phyloP scores from a whole-genome alignment of 2,329 filamentous ascomycete species.

The Neonectria magnoliae region DNA sequence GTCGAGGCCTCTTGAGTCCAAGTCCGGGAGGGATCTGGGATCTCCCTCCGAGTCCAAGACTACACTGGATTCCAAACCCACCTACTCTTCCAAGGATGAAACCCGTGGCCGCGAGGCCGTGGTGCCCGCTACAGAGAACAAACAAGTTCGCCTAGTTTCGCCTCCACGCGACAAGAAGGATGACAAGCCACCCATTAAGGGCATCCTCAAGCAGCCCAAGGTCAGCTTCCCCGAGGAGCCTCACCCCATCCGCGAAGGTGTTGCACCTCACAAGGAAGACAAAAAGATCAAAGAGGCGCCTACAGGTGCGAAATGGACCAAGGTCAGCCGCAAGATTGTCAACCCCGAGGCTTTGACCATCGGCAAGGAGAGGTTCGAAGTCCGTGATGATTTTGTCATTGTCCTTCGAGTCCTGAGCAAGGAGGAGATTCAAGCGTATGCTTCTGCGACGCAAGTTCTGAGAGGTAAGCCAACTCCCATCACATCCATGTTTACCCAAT shows the following conservation, averaged over 20 bases:
- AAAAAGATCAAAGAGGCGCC: conserved; percentile 77
- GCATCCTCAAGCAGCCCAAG: conserved; percentile 86
- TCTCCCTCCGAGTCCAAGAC: conserved; percentile 30
- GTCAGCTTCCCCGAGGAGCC: conserved; percentile 87
- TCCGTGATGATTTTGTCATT: conserved; percentile 93
- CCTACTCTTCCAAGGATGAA: conserved; percentile 43
- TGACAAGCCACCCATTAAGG: conserved; percentile 78
- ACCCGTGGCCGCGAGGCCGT: conserved; percentile 55
- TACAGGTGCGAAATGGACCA: conserved; percentile 87
- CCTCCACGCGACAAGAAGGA: conserved; percentile 73
- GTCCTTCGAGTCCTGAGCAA: conserved; percentile 87
- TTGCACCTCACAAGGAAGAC: conserved; percentile 91
- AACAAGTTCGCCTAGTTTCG: conserved; percentile 74
- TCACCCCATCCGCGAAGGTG: conserved; percentile 85
- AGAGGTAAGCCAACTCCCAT: conserved; percentile 67
- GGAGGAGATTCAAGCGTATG: conserved; percentile 90
- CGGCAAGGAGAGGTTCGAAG: conserved; percentile 91
- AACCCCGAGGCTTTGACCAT: conserved; percentile 88
- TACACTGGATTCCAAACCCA: conserved; percentile 26
- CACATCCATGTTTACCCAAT: neutral
- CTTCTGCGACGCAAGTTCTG: conserved; percentile 81
- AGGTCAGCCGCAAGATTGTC: conserved; percentile 87
- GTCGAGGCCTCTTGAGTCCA: conserved; percentile 8
- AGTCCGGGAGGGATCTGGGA: conserved; percentile 15
- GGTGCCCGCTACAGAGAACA: conserved; percentile 51